Conservation (phyloP, 2,329 filamentous ascomycete genomes). For the Calonectria pseudoturangicola region DNA sequence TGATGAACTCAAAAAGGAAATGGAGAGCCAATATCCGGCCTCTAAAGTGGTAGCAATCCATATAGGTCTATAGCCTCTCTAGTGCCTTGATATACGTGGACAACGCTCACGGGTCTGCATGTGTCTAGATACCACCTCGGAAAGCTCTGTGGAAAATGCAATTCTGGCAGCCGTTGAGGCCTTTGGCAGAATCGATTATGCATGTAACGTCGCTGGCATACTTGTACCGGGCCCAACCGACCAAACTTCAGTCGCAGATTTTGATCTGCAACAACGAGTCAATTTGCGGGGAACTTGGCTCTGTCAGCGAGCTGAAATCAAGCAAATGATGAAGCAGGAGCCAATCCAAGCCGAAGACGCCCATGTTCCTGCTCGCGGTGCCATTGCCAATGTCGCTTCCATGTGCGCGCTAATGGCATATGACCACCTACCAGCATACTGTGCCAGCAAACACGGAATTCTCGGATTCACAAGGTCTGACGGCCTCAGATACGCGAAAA, state of each 20-base stretch:
- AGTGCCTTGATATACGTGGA: no score
- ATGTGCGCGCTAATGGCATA: slow-evolving; percentile 31
- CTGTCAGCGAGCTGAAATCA: slow-evolving; percentile 13
- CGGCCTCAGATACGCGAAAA: slow-evolving; percentile 24
- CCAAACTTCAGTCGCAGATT: background rate
- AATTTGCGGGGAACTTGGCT: slow-evolving; percentile 30
- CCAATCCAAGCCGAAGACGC: background rate
- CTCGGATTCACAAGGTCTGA: slow-evolving; percentile 14
- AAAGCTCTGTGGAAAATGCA: slow-evolving; percentile 6
- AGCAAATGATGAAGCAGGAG: slow-evolving; percentile 26
- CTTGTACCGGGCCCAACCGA: slow-evolving; percentile 25
- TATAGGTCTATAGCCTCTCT: background rate
- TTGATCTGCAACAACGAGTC: slow-evolving; percentile 15
- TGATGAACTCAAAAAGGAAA: background rate
- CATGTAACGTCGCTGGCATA: slow-evolving; percentile 23
- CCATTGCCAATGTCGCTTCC: slow-evolving; percentile 27
- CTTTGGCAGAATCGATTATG: slow-evolving; percentile 29
- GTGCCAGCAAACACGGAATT: slow-evolving; percentile 29
- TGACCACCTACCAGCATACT: slow-evolving; percentile 30
- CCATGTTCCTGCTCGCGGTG: background rate
- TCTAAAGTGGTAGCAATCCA: background rate
- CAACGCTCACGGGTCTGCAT: no score
- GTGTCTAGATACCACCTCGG: slow-evolving; percentile 11
- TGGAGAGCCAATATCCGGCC: background rate
- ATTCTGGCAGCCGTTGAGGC: background rate